phyloP scores from a whole-genome alignment of 345 rosid species.

The Salix dunnii region DNA sequence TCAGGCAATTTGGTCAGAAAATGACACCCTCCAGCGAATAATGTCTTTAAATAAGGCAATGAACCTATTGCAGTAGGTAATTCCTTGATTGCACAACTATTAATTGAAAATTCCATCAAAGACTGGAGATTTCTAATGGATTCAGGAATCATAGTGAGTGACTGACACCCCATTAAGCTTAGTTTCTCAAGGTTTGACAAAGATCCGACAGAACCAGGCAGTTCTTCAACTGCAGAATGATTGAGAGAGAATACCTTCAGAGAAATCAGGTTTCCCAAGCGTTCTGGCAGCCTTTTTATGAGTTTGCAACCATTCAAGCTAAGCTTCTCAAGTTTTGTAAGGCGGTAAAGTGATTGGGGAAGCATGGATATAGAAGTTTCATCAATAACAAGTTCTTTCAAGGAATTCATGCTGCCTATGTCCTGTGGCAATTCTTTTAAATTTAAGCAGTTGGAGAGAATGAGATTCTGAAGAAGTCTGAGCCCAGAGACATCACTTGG shows the following conservation, averaged over 20 bases:
- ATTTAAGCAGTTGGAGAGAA: constrained; percentile 36
- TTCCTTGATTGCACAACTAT: constrained; percentile 21
- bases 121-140: constrained; percentile 37
- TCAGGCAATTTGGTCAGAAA: constrained; percentile 37
- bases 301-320: constrained; percentile 28
- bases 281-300: constrained; percentile 32
- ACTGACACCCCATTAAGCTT: constrained; percentile 28
- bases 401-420: constrained; percentile 40
- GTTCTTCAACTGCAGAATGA: constrained; percentile 30
- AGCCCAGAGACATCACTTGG: constrained; percentile 44
- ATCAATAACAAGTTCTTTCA: constrained; percentile 43
- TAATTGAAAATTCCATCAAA: constrained; percentile 22
- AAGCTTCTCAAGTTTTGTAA: constrained; percentile 43
- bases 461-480: constrained; percentile 35
- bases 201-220: constrained; percentile 37
- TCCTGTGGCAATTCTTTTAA: constrained; percentile 39
- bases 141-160: constrained; percentile 32
- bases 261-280: constrained; percentile 33
- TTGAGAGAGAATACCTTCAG: constrained; percentile 37
- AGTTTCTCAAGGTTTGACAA: constrained; percentile 40
- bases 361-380: constrained; percentile 37
- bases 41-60: constrained; percentile 27
- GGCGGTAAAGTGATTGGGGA: constrained; percentile 39
- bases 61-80: constrained; percentile 42
- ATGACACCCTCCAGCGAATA: constrained; percentile 25